These are phyloP conservation scores for Nakazawaea populi DNA, from an alignment of 805 yeast species.

Conservation along the genomic window DNA sequence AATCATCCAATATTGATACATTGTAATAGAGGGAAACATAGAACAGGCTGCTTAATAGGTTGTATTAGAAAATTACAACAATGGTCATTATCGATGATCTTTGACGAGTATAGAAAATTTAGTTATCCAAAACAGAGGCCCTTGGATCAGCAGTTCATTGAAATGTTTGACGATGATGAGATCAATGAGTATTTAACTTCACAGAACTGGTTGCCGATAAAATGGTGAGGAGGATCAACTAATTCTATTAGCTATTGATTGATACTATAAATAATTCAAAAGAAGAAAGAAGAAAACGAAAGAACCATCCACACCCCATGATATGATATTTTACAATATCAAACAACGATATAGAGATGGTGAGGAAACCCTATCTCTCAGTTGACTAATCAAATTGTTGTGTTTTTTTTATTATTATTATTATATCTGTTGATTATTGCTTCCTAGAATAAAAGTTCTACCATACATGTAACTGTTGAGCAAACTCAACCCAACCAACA, in stretches of 20 bases:
- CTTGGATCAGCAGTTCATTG: conserved; percentile 92
- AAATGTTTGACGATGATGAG: conserved; percentile 68
- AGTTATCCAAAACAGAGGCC: conserved; percentile 95
- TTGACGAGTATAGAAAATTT: conserved; percentile 91
- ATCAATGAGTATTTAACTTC: conserved; percentile 49
- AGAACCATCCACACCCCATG: too few relatives aligned
- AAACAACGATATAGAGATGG: too few relatives aligned
- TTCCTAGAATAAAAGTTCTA: conserved; percentile 36
- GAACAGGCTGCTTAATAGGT: conserved; percentile 96
- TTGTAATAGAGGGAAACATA: conserved; percentile 94
- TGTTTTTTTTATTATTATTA: background rate
- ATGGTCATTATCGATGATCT: conserved; percentile 91
- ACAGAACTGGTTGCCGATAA: conserved; percentile 58
- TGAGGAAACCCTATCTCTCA: too few relatives aligned
- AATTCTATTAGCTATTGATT: too few relatives aligned
- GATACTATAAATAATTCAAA: too few relatives aligned
- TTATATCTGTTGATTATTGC: background rate
- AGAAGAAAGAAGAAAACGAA: too few relatives aligned
- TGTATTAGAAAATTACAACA: conserved; percentile 82
- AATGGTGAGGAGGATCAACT: conserved; percentile 39
- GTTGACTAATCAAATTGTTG: background rate
- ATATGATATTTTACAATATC: too few relatives aligned
- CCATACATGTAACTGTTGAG: conserved; percentile 67
- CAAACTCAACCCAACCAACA: conserved; percentile 50
- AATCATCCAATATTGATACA: conserved; percentile 93